phyloP scores from a whole-genome alignment of 1,284 basidiomycete species.

The Trichosporon coremiiforme region DNA sequence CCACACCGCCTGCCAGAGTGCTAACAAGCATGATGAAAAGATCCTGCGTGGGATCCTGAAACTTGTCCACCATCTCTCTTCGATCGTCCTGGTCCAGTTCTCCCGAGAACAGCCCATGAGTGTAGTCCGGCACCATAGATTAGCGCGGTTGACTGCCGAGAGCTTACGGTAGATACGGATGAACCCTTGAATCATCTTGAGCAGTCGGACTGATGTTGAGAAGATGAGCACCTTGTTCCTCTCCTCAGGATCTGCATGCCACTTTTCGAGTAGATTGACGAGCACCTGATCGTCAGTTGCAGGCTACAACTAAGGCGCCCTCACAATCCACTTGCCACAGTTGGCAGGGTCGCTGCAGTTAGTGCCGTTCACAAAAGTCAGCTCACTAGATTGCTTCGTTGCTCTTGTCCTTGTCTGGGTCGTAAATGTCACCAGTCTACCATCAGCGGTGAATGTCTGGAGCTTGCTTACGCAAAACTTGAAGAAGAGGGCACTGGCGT shows the following conservation, averaged over 20 bases:
- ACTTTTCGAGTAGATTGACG: slow-evolving; percentile 52
- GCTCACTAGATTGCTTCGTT: slow-evolving; percentile 44
- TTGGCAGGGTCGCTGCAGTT: slow-evolving; percentile 50
- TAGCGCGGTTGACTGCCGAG: slow-evolving; percentile 38
- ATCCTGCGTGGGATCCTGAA: slow-evolving; percentile 54
- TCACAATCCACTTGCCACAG: slow-evolving; percentile 60
- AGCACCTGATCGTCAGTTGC: slow-evolving; percentile 47
- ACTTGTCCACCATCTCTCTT: slow-evolving; percentile 58
- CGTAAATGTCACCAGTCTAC: slow-evolving; percentile 41
- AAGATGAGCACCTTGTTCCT: slow-evolving; percentile 58
- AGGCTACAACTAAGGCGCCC: slow-evolving; percentile 18
- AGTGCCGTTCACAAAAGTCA: background rate
- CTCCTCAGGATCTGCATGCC: slow-evolving; percentile 55
- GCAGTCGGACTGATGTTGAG: slow-evolving; percentile 57
- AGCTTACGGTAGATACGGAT: slow-evolving; percentile 52
- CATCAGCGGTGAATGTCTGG: background rate
- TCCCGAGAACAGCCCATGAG: slow-evolving; percentile 56
- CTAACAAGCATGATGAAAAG: slow-evolving; percentile 56
- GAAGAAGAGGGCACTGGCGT: slow-evolving; percentile 42
- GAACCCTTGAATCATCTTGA: slow-evolving; percentile 58
- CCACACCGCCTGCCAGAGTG: slow-evolving; percentile 51
- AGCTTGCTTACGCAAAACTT: slow-evolving; percentile 45
- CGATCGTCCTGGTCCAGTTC: slow-evolving; percentile 53
- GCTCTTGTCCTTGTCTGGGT: slow-evolving; percentile 34
- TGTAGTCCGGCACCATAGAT: slow-evolving; percentile 43